Conservation (phyloP, 163 green algal species). For the Trebouxia gelatinosa region DNA sequence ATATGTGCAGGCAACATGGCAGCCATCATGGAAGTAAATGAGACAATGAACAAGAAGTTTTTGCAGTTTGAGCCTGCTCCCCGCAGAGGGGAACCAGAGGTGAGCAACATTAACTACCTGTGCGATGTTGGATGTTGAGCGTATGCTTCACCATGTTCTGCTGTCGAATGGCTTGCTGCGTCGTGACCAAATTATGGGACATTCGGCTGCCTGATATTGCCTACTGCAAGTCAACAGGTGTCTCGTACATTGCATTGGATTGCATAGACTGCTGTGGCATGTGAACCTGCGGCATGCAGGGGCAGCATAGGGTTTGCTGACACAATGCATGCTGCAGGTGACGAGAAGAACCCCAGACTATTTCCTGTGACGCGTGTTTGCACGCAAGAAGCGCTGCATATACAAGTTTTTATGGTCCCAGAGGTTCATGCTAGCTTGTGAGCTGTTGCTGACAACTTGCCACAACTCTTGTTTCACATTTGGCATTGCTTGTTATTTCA, state of each 20-base stretch:
- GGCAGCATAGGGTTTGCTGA: conserved; percentile 1
- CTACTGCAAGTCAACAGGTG: conserved; percentile 64
- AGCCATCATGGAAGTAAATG: conserved; percentile 97
- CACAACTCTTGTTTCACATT: too few species aligned
- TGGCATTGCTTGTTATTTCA: too few species aligned
- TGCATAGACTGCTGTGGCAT: neutral
- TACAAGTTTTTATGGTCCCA: too few species aligned
- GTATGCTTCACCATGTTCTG: neutral
- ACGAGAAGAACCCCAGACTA: conserved; percentile 90
- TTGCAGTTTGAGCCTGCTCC: conserved; percentile 89
- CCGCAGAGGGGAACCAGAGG: conserved; percentile 69
- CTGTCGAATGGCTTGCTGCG: neutral
- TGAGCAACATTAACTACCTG: neutral
- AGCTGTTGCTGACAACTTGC: too few species aligned
- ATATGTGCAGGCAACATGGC: conserved; percentile 98
- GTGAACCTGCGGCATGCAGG: neutral
- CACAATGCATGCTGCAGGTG: conserved; percentile 50
- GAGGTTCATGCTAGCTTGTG: too few species aligned
- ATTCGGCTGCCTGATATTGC: neutral
- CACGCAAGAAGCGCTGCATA: too few species aligned
- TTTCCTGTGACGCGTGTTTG: conserved; percentile 87
- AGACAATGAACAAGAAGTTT: conserved; percentile 91
- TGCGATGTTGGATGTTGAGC: neutral
- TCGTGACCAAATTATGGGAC: neutral
- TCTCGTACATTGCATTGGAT: conserved; percentile 56